Conservation (phyloP, 139 green algal genomes). For the Zygnema cylindricum region DNA sequence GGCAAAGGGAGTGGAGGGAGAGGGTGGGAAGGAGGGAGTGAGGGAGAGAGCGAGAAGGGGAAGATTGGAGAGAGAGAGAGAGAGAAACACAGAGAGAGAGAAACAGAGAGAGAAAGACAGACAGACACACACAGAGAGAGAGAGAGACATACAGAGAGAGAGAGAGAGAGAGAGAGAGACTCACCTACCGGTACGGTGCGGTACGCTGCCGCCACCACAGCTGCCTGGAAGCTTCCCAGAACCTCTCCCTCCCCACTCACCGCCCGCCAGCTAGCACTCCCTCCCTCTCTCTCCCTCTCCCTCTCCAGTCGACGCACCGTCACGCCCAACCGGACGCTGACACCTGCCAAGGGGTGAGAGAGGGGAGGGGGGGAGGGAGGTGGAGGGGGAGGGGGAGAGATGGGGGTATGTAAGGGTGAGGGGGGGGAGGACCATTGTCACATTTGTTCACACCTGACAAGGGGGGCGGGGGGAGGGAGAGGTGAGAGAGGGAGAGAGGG, state of each 20-base stretch:
- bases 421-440: no score
- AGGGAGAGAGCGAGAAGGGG: neutral
- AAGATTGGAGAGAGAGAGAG: neutral
- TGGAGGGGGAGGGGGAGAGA: no score
- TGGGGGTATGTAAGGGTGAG: no score
- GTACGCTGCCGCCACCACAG: conserved; percentile 5
- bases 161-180: conserved; percentile 6
- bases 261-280: neutral
- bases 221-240: conserved; percentile 9
- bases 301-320: neutral
- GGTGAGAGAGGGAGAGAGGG: no score
- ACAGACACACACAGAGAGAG: neutral
- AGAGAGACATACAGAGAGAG: neutral
- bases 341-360: no score
- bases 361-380: no score
- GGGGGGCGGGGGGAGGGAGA: no score
- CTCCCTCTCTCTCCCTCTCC: neutral
- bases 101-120: neutral
- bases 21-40: neutral
- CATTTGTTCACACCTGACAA: no score
- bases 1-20: neutral
- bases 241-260: neutral
- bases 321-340: neutral
- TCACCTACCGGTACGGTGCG: conserved; percentile 1
- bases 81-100: neutral